These are phyloP conservation scores for Populus hybrid DNA, from an alignment of 441 rosid genomes.

Conservation along the genomic window DNA sequence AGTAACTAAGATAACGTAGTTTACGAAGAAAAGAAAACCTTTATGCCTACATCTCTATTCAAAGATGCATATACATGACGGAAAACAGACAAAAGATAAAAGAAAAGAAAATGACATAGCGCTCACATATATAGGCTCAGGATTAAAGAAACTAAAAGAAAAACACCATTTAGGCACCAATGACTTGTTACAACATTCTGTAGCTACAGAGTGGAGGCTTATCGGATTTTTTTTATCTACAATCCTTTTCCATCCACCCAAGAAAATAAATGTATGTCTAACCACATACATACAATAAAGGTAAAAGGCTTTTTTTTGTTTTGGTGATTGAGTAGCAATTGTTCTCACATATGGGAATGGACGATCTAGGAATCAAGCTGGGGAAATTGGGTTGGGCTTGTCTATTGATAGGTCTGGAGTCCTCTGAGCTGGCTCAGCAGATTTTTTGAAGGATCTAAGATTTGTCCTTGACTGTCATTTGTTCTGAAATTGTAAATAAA, in stretches of 20 bases:
- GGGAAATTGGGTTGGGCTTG: background rate
- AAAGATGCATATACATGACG: background rate
- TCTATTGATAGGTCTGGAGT: no score
- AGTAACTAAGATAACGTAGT: background rate
- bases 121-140: no score
- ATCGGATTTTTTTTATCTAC: background rate
- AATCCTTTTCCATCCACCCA: no score
- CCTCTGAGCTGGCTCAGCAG: background rate
- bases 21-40: background rate
- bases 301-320: no score
- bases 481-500: background rate
- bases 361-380: no score
- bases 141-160: no score
- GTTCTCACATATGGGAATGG: no score
- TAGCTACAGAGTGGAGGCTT: background rate
- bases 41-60: background rate
- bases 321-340: no score
- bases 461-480: background rate
- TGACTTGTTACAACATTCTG: background rate
- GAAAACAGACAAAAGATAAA: background rate
- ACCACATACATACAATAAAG: no score
- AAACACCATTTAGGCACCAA: background rate
- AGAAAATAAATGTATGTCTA: no score
- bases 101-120: background rate
- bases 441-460: constrained; percentile 1